Evolutionary conservation across 495 filamentous ascomycete genomes (phyloP).

Genomic region (Aspergillus nidulans): DNA sequence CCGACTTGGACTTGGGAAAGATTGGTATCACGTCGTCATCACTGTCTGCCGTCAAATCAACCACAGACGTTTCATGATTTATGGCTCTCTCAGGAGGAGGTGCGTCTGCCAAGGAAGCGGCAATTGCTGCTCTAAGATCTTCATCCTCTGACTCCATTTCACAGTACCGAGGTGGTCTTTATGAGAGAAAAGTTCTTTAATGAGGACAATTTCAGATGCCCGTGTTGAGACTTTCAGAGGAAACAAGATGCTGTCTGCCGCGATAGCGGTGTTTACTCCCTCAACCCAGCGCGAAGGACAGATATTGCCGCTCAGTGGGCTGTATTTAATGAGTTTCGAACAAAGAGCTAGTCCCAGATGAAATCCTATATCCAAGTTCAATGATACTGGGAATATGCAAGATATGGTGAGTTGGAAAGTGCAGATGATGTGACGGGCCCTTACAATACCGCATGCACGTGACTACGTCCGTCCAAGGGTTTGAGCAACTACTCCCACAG

Average conservation of each 20-base stretch:
- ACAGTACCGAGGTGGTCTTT: background rate
- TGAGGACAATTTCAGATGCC: background rate
- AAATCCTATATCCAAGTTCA: background rate
- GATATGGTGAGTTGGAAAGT: background rate
- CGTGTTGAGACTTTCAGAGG: background rate
- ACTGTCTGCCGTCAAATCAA: constrained; percentile 34
- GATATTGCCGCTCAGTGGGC: background rate
- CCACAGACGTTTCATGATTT: constrained; percentile 10
- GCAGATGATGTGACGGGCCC: background rate
- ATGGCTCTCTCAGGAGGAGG: background rate
- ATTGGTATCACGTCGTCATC: constrained; percentile 26
- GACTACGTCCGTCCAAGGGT: background rate
- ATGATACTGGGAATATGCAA: background rate
- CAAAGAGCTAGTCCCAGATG: background rate
- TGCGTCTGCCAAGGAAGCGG: constrained; percentile 76
- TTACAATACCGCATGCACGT: background rate
- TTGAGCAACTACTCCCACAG: too few relatives aligned
- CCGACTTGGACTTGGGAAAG: constrained; percentile 33
- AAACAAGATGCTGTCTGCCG: background rate
- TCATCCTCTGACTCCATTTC: constrained; percentile 22
- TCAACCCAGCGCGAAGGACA: background rate
- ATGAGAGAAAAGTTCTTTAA: background rate
- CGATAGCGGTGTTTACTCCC: background rate
- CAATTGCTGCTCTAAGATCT: constrained; percentile 46
- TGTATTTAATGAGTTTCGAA: background rate